phyloP scores from a whole-genome alignment of 2,329 filamentous ascomycete genomes.

The Raffaelea ambrosiae region DNA sequence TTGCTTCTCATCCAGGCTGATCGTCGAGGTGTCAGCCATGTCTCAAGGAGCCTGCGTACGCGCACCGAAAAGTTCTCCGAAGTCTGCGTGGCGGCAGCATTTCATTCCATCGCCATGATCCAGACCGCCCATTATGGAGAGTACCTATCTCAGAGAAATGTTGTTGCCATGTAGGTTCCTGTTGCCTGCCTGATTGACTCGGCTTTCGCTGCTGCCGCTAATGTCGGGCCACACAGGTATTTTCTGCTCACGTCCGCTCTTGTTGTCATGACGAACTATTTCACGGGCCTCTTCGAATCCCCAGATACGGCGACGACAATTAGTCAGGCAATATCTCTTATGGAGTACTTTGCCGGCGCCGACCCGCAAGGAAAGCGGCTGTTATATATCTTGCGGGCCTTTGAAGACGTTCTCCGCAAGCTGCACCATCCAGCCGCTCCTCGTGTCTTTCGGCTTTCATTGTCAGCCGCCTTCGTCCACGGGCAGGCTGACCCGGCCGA shows the following conservation, averaged over 20 bases:
- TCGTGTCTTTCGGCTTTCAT: too few species aligned
- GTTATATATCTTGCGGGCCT: constrained; percentile 39
- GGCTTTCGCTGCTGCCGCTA: neutral
- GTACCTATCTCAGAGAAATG: constrained; percentile 43
- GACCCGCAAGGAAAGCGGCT: constrained; percentile 43
- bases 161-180: constrained; percentile 45
- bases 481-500: too few species aligned
- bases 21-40: constrained; percentile 10
- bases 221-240: constrained; percentile 30
- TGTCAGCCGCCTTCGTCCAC: too few species aligned
- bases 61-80: constrained; percentile 32
- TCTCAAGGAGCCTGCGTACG: constrained; percentile 22
- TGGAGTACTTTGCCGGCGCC: constrained; percentile 38
- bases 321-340: constrained; percentile 34
- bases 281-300: constrained; percentile 39
- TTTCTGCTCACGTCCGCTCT: constrained; percentile 48
- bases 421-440: constrained; percentile 4
- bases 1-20: constrained; percentile 41
- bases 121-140: constrained; percentile 32
- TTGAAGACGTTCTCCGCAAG: constrained; percentile 31
- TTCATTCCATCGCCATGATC: constrained; percentile 39
- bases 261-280: constrained; percentile 48
- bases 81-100: constrained; percentile 41
- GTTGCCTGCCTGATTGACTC: neutral
- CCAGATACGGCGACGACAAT: constrained; percentile 30